Evolutionary conservation across 306 rosid species (phyloP), one percentile per base, ranked within the genome.

Genomic region (Quercus variabilis): DNA sequence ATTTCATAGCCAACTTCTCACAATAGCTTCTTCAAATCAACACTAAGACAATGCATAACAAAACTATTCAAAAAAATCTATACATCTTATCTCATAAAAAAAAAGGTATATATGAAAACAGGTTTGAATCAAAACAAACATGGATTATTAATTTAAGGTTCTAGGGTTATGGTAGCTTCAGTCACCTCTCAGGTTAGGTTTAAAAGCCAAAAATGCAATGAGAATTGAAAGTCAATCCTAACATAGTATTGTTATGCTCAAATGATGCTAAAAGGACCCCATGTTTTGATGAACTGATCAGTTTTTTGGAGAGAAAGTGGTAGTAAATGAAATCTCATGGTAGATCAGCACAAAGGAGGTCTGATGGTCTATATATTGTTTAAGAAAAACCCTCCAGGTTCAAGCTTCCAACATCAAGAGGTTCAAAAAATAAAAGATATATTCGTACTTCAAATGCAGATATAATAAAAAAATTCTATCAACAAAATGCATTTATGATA

Each of bases 401-500:
- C 31, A 65, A 17, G 23, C 49, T 31, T 31, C 71, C 35, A 6
- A 8, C 49, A 18, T 31, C 71, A 65, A 65, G 23, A 65, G 25
- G 19, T 13, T 28, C 11, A 35, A 9, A 67, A 14, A 58, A 58
- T 4, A 67, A 19, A 67, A 67, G 26, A 18, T 18, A 67, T 19
- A 10, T 67, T 35, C 28, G 2, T 18, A 6, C 7, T 6, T 35
- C 28, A 60, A 60, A 60, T 25, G 26, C 11, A 25, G 26, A 21
- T 20, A 60, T 14, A 60, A 23, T 60, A 23, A 60, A 26, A 46
- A 46, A 49, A 49, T 12, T 10, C 54, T 49, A 13, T 3, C 59
- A 60, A 46, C 55, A 52, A 72, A 70, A 88, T 56, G 23, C 49
- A 83, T 60, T 46, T 63, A 71, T 30, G 62, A 77, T 77, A 30